Evolutionary conservation across 371 early-diverging fungal species (phyloP).

Genomic region (Mucor saturninus): DNA sequence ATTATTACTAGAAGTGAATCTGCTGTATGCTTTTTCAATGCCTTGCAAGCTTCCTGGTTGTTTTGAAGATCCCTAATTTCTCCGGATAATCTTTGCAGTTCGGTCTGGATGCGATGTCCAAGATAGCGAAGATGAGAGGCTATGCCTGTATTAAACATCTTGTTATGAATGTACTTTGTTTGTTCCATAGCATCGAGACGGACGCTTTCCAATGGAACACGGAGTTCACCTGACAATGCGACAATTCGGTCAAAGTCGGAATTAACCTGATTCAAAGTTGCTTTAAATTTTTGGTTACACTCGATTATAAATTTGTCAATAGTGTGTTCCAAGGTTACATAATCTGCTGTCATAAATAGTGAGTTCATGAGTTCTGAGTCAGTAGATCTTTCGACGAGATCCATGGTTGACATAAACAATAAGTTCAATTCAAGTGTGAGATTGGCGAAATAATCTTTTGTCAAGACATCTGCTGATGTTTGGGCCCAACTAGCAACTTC

Average conservation of each 20-base stretch:
- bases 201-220: conserved; percentile 22
- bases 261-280: conserved; percentile 5
- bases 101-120: conserved; percentile 7
- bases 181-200: conserved; percentile 19
- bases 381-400: conserved; percentile 12
- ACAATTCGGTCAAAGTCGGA: conserved; percentile 17
- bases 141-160: conserved; percentile 1
- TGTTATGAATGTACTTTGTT: conserved; percentile 6
- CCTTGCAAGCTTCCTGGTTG: background rate
- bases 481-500: conserved; percentile 10
- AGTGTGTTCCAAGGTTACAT: conserved; percentile 8
- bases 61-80: conserved; percentile 1
- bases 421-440: conserved; percentile 1
- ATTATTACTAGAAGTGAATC: conserved; percentile 6
- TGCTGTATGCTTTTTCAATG: conserved; percentile 13
- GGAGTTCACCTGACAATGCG: conserved; percentile 17
- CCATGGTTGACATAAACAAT: conserved; percentile 9
- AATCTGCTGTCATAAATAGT: conserved; percentile 10
- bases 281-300: conserved; percentile 11
- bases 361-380: conserved; percentile 16
- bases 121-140: conserved; percentile 9
- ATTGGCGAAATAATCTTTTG: background rate
- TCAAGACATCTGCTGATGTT: background rate
- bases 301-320: conserved; percentile 1
- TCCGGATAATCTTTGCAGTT: conserved; percentile 4